Conservation (phyloP, 768 basidiomycete species). For the Serendipita sp. region DNA sequence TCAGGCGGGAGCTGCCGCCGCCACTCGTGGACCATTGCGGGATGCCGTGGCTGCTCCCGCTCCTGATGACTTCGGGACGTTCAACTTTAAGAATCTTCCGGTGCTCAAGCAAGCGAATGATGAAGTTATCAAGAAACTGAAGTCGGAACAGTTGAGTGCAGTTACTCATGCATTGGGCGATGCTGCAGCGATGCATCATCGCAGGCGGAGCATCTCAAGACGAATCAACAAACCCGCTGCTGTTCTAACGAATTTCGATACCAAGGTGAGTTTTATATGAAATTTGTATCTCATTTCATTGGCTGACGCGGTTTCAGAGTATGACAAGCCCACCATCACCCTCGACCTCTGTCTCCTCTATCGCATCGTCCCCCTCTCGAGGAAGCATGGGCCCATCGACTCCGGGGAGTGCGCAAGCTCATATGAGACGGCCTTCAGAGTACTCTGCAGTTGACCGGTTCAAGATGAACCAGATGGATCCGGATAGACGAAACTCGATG, state of each 20-base stretch:
- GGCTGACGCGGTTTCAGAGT: constrained; percentile 23
- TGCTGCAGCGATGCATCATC: constrained; percentile 15
- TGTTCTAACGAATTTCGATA: constrained; percentile 53
- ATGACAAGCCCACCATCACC: constrained; percentile 79
- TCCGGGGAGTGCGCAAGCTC: constrained; percentile 43
- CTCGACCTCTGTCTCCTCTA: constrained; percentile 79
- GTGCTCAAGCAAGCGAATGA: constrained; percentile 97
- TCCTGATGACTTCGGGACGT: constrained; percentile 88
- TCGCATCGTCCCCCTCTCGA: constrained; percentile 77
- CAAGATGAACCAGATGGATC: constrained; percentile 67
- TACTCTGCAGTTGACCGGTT: constrained; percentile 77
- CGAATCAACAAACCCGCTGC: constrained; percentile 68
- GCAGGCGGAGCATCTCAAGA: constrained; percentile 70
- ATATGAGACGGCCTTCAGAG: constrained; percentile 79
- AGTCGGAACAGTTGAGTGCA: constrained; percentile 75
- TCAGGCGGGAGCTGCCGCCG: constrained; percentile 12
- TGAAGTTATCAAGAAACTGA: constrained; percentile 89
- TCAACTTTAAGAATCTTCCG: constrained; percentile 95
- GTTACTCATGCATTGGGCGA: constrained; percentile 45
- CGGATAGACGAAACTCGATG: constrained; percentile 52
- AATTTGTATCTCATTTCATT: background rate
- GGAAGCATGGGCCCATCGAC: constrained; percentile 50
- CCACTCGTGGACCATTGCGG: constrained; percentile 1
- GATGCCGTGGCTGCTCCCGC: constrained; percentile 26
- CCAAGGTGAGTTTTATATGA: constrained; percentile 17